Base-by-base conservation (phyloP, 345 rosid species). In the Corymbia maculata region DNA sequence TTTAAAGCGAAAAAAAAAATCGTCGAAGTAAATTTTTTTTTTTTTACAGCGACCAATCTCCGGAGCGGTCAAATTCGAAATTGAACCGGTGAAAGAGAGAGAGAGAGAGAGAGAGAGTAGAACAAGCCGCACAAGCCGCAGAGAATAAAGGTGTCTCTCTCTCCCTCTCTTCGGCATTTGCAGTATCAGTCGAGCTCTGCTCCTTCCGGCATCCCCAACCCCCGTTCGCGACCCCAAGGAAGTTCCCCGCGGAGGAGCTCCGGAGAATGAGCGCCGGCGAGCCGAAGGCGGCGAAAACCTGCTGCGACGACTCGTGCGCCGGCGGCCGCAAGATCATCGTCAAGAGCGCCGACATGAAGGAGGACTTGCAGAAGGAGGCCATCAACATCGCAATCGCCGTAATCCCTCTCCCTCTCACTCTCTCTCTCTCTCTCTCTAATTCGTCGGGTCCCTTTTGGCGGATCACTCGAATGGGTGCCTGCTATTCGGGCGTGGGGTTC, bases 281-380 rank as follows among this genome's bases (percentile, higher is more conserved):
- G 89, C 87, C 91, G 32, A 94, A 94, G 94, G 85, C 88, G 87
- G 91, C 88, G 55, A 94, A 93, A 88, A 89, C 95, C 84, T 88
- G 87, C 88, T 51, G 94, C 82, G 96, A 95, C 75, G 96, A 95
- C 57, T 92, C 92, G 22, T 47, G 93, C 86, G 91, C 96, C 19
- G 80, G 89, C 32, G 91, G 92, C 50, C 96, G 93, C 90, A 93
- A 92, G 92, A 91, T 95, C 92, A 87, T 92, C 90, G 92, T 98
- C 90, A 97, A 96, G 93, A 98, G 97, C 93, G 98, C 99, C 89
- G 99, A 98, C 93, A 98, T 98, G 99, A 98, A 95, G 91, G 99
- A 97, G 0, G 98, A 95, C 88, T 91, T 96, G 98, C 99, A 98
- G 92, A 95, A 93, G 68, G 99, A 98, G 51, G 99, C 98, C 51